Evolutionary conservation across 1,284 basidiomycete genomes (phyloP).

Genomic region (Leccinum pseudoinsigne): DNA sequence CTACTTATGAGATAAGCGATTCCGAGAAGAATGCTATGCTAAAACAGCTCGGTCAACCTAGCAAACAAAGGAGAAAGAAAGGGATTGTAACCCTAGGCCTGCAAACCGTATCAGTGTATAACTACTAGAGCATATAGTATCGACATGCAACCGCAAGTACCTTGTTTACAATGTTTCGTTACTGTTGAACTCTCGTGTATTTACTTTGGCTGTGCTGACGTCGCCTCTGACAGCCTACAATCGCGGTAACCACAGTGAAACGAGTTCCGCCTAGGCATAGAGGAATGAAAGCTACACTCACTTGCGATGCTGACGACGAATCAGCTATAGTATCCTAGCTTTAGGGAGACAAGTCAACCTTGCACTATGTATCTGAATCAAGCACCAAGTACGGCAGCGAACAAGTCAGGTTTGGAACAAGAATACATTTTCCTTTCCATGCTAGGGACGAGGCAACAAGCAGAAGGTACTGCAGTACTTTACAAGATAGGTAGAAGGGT

Average conservation of each 20-base stretch:
- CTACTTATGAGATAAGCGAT: not conserved
- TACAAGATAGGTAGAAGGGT: no score
- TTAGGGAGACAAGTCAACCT: no score
- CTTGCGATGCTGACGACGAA: not conserved
- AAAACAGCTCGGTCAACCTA: not conserved
- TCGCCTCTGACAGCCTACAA: not conserved
- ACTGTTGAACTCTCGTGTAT: no score
- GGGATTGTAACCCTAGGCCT: no score
- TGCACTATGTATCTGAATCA: no score
- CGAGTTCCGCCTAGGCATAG: not conserved
- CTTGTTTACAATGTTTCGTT: no score
- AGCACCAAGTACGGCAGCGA: no score
- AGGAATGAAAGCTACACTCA: not conserved
- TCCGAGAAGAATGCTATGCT: not conserved
- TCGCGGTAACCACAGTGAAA: not conserved
- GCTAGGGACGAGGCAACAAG: not conserved
- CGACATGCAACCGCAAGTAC: no score
- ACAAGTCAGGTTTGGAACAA: no score
- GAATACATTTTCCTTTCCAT: not conserved
- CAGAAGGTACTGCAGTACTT: not conserved
- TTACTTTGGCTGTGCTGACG: not conserved
- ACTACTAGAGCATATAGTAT: no score
- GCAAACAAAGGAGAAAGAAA: not conserved
- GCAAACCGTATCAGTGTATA: no score
- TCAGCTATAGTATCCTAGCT: not conserved